Evolutionary conservation across 2,329 filamentous ascomycete species (phyloP), one percentile per base, ranked within the genome.

Genomic region (Spiromastix sp.): DNA sequence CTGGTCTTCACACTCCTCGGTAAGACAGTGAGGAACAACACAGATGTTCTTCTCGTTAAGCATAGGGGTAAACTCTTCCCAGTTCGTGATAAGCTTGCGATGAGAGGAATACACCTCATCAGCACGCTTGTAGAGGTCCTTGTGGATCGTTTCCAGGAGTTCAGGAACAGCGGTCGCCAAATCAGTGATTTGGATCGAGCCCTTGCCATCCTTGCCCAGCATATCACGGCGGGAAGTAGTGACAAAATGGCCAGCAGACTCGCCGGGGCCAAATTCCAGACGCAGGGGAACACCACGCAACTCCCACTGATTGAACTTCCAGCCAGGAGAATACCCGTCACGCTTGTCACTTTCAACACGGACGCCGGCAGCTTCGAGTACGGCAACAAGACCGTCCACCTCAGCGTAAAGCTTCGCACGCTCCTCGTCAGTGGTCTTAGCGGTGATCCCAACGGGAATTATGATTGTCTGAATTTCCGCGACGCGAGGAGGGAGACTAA

Each of bases 221-320:
- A 82, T 82, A 59, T 98, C 91, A 51, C 93, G 84, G 52, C 91
- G 84, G 15, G 87, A 84, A 43, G 75, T 84, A 44, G 81, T 85
- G 48, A 96, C 81, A 27, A 87, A 82, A 39, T 81, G 75, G 56
- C 87, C 85, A 45, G 83, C 85, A 9, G 81, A 80, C 56, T 96
- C 91, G 64, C 93, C 93, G 51, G 91, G 89, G 4, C 93, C 93
- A 54, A 94, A 94, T 61, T 98, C 91, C 40, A 98, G 72, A 40
- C 91, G 82, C 24, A 98, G 74, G 30, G 93, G 91, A 27, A 96
- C 82, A 57, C 93, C 91, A 65, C 89, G 93, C 50, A 96, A 72
- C 61, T 98, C 93, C 85, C 86, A 95, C 64, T 98, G 87, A 64
- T 93, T 93, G 71, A 98, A 98, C 64, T 98, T 98, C 79, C 83